Conservation (phyloP, 805 yeast genomes). For the Ogataea pignaliae region DNA sequence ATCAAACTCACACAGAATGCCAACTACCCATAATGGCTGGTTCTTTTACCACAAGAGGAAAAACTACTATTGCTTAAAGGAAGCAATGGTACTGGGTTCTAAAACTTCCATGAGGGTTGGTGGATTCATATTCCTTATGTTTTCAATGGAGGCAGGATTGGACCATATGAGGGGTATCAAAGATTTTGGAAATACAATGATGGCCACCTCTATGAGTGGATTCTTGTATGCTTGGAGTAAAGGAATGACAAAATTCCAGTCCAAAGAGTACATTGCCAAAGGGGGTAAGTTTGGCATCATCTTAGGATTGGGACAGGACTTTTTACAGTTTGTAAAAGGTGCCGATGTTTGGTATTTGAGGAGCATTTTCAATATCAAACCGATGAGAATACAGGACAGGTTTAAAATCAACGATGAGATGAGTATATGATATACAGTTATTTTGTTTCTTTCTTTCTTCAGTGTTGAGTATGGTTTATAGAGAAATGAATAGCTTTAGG, state of each 20-base stretch:
- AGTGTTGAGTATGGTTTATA: too few species aligned
- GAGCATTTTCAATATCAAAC: slow-evolving; percentile 24
- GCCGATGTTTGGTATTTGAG: slow-evolving; percentile 63
- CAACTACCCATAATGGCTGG: slow-evolving; percentile 79
- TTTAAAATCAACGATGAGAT: too few species aligned
- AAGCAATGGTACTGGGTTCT: slow-evolving; percentile 49
- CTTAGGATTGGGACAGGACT: slow-evolving; percentile 66
- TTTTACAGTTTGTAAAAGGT: slow-evolving; percentile 51
- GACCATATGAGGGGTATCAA: slow-evolving; percentile 47
- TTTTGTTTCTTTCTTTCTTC: too few species aligned
- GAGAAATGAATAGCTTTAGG: too few species aligned
- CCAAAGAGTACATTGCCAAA: slow-evolving; percentile 37
- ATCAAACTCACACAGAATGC: slow-evolving; percentile 79
- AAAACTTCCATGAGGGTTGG: slow-evolving; percentile 39
- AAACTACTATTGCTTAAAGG: slow-evolving; percentile 64
- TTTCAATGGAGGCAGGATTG: slow-evolving; percentile 57
- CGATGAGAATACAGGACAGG: slow-evolving; percentile 21
- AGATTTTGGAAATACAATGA: slow-evolving; percentile 61
- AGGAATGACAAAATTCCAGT: slow-evolving; percentile 40
- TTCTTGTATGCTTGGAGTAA: slow-evolving; percentile 43
- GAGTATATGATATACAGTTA: too few species aligned
- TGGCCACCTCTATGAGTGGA: slow-evolving; percentile 52
- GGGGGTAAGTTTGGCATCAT: slow-evolving; percentile 57
- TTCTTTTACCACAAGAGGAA: slow-evolving; percentile 81
- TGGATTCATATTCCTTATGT: slow-evolving; percentile 42